phyloP scores from a whole-genome alignment of 192 early-diverging fungal species.

The Podila clonocystis region DNA sequence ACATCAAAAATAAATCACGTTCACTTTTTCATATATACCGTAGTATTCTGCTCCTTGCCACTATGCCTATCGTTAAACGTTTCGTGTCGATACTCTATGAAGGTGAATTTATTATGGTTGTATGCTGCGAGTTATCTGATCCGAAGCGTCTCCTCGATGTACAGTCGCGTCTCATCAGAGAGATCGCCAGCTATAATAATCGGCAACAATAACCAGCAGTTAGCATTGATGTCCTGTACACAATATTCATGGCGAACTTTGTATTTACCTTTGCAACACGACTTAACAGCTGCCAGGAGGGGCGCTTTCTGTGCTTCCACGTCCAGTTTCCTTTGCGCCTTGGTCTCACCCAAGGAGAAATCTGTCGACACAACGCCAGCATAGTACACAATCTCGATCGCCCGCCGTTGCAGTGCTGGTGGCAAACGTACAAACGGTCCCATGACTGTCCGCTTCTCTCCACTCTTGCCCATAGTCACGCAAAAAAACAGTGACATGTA shows the following conservation, averaged over 20 bases:
- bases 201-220: not conserved
- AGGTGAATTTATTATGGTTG: not conserved
- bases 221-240: not conserved
- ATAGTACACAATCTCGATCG: conserved; percentile 60
- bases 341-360: not conserved
- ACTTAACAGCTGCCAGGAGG: conserved; percentile 35
- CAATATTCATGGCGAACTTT: not conserved
- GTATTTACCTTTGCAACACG: conserved; percentile 36
- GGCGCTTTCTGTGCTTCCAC: conserved; percentile 8
- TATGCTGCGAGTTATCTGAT: conserved; percentile 13
- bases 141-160: conserved; percentile 35
- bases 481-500: conserved; percentile 44
- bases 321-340: conserved; percentile 1
- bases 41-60: too few relatives aligned
- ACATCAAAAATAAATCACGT: not conserved
- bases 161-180: conserved; percentile 33
- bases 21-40: too few relatives aligned
- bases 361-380: conserved; percentile 7
- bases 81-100: too few relatives aligned
- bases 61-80: too few relatives aligned
- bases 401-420: conserved; percentile 51
- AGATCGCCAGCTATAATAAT: conserved; percentile 22
- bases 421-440: conserved; percentile 57
- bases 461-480: conserved; percentile 31
- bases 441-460: conserved; percentile 38